Evolutionary conservation across 306 rosid genomes (phyloP), one percentile per base, ranked within the genome.

Genomic region (Malus fusca): DNA sequence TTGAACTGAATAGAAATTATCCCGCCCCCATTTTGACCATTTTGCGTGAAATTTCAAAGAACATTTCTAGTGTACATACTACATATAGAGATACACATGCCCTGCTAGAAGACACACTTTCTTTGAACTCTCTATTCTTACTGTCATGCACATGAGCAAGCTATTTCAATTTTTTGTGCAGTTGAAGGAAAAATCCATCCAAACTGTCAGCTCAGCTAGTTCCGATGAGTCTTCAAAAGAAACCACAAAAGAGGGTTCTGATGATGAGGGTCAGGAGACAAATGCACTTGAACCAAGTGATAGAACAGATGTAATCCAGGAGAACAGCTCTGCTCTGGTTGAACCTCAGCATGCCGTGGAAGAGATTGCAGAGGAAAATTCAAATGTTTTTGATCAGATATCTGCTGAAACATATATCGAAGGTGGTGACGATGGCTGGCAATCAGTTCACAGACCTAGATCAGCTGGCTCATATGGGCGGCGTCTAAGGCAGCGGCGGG

Each of bases 341-440:
- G 93, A 92, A 65, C 80, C 80, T 48, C 96, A 83, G 56, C 83
- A 65, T 72, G 69, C 61, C 75, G 80, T 55, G 30, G 87, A 89
- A 80, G 90, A 85, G 68, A 69, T 73, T 66, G 58, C 82, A 13
- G 91, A 78, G 42, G 93, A 89, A 80, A 84, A 83, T 81, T 85
- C 83, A 74, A 73, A 80, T 68, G 37, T 66, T 66, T 77, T 79
- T 42, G 61, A 73, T 17, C 90, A 85, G 60, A 73, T 78, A 61
- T 77, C 81, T 86, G 83, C 96, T n/a, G 97, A 90, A 82, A 84
- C 71, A 60, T 91, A 82, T 33, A 87, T 80, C 51, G 99, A 95
- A 79, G 97, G 92, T 64, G 97, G 92, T 67, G 97, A 92, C 40
- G 96, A 89, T 48, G 97, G 96, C 74, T 95, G 99, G 99, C 97